These are phyloP conservation scores for Hyphochytrium catenoides DNA, from an alignment of 352 stramenopile genomes.

Conservation along the genomic window DNA sequence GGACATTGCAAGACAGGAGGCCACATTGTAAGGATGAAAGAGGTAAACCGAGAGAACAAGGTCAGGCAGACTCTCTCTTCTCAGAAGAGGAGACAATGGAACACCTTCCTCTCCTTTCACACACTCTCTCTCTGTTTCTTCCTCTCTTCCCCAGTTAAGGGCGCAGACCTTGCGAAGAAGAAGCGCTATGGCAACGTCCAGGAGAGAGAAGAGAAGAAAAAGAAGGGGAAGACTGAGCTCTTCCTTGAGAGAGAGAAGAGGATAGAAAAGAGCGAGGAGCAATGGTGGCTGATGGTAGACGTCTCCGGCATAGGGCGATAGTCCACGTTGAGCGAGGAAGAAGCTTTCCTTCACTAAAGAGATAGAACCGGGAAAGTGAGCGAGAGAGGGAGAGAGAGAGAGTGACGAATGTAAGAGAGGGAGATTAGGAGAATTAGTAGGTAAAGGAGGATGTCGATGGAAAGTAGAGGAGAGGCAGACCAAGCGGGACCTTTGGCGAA, in stretches of 20 bases:
- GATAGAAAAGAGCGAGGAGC: conserved; percentile 35
- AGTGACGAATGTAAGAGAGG: too few relatives aligned
- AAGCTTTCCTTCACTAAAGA: conserved; percentile 30
- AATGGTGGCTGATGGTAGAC: conserved; percentile 53
- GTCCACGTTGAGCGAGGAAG: conserved; percentile 19
- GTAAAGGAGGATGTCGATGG: too few relatives aligned
- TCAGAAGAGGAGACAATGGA: conserved; percentile 36
- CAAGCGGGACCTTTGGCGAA: too few relatives aligned
- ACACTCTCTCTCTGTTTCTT: conserved; percentile 21
- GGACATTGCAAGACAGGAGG: conserved; percentile 32
- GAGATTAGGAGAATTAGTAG: too few relatives aligned
- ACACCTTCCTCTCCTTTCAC: conserved; percentile 22
- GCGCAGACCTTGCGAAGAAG: conserved; percentile 26
- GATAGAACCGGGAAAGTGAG: too few relatives aligned
- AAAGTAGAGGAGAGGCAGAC: too few relatives aligned
- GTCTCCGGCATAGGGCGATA: conserved; percentile 40
- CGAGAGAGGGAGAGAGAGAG: too few relatives aligned
- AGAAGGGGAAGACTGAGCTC: conserved; percentile 12
- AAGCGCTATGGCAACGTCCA: conserved; percentile 27
- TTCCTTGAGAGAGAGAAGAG: neutral
- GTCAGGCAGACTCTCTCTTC: conserved; percentile 15
- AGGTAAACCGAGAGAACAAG: conserved; percentile 32
- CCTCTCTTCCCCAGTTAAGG: conserved; percentile 12
- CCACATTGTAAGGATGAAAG: conserved; percentile 47
- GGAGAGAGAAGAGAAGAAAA: conserved; percentile 2